These are phyloP conservation scores for Tetrahymena malaccensis DNA, from an alignment of 73 alveolate species.

Conservation along the genomic window DNA sequence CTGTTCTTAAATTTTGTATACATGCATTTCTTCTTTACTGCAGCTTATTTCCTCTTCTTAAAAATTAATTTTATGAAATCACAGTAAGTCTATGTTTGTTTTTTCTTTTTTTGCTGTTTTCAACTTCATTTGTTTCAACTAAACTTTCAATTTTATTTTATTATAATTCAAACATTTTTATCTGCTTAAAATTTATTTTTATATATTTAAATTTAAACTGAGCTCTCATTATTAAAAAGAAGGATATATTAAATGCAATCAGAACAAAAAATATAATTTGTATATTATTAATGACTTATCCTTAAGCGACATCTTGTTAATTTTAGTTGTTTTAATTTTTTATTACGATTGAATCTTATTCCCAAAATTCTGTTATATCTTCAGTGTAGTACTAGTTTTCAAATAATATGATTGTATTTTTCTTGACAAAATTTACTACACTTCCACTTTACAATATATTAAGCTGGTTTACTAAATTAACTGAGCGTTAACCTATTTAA, in stretches of 20 bases:
- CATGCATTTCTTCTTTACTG: background rate
- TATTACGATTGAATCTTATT: background rate
- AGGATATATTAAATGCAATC: background rate
- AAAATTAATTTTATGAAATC: background rate
- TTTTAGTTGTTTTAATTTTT: background rate
- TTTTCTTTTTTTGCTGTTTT: background rate
- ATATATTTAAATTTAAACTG: background rate
- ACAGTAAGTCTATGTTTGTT: background rate
- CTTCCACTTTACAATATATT: background rate
- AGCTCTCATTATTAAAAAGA: background rate
- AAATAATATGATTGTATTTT: background rate
- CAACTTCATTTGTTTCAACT: background rate
- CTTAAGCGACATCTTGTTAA: background rate
- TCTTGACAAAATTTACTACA: background rate
- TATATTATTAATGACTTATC: background rate
- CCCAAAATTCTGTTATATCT: background rate
- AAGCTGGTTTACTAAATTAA: background rate
- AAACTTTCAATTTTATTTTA: too few relatives aligned
- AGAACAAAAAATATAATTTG: background rate
- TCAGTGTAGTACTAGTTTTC: background rate
- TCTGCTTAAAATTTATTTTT: too few relatives aligned
- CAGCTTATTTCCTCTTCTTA: background rate
- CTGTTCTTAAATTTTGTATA: too few relatives aligned
- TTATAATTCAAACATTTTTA: background rate
- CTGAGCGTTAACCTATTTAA: background rate